Evolutionary conservation across 108 stramenopile genomes (phyloP).

Genomic region (Cyclotella baltica): DNA sequence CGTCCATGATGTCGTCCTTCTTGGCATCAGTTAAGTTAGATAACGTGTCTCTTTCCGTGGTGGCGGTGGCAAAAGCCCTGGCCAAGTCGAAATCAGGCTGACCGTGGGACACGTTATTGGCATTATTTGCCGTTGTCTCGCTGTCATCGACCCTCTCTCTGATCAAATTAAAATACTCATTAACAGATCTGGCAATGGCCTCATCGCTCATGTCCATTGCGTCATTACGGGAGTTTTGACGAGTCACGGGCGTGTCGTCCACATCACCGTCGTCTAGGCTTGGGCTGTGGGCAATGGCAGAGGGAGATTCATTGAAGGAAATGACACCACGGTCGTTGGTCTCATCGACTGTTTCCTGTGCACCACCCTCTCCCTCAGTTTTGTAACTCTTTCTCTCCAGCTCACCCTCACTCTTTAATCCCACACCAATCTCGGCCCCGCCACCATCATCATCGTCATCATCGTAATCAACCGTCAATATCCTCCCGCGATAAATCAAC

Average conservation of each 20-base stretch:
- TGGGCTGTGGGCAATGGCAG: too few species aligned
- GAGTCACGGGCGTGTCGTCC: background rate
- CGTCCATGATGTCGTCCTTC: too few species aligned
- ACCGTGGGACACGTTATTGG: too few species aligned
- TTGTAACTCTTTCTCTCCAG: too few species aligned
- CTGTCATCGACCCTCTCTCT: background rate
- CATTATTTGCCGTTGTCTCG: too few species aligned
- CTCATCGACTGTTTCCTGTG: background rate
- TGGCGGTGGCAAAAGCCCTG: too few species aligned
- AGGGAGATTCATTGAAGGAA: too few species aligned
- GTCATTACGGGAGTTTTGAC: background rate
- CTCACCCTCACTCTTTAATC: too few species aligned
- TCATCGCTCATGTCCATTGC: background rate
- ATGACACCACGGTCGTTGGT: background rate
- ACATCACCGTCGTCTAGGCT: background rate
- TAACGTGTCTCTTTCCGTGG: background rate
- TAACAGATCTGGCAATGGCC: background rate
- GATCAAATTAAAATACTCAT: background rate
- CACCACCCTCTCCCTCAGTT: background rate
- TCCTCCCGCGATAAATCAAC: constrained; percentile 85
- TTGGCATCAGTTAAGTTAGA: background rate
- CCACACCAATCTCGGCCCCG: too few species aligned
- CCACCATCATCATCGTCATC: constrained; percentile 3
- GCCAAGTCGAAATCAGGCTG: too few species aligned
- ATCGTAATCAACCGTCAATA: constrained; percentile 49